Percentiles rank a stretch among this genome's conserved stretches.
Evolutionary conservation across 192 early-diverging fungal species (phyloP).

Genomic region (Lobosporangium transversale): DNA sequence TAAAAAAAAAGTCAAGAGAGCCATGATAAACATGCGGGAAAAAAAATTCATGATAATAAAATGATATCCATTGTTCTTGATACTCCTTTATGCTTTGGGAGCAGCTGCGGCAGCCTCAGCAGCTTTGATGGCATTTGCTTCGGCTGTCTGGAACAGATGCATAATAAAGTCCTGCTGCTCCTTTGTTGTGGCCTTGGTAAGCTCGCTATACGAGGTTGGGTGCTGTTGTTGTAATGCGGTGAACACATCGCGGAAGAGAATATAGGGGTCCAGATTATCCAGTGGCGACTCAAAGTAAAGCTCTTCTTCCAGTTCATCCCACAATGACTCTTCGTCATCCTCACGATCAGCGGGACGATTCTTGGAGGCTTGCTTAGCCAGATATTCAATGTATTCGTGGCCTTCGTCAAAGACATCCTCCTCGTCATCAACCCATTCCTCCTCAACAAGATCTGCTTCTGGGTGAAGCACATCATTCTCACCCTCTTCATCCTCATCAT

Average conservation of each 20-base stretch:
- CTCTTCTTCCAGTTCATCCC: constrained; percentile 80
- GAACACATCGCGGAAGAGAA: constrained; percentile 75
- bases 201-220: constrained; percentile 60
- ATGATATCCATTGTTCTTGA: no score
- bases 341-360: constrained; percentile 33
- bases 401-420: constrained; percentile 57
- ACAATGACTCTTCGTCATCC: constrained; percentile 74
- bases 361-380: constrained; percentile 56
- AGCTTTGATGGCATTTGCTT: constrained; percentile 42
- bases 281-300: constrained; percentile 81
- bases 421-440: constrained; percentile 56
- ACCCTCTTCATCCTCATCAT: constrained; percentile 69
- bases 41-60: no score
- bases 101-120: constrained; percentile 32
- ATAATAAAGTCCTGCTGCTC: constrained; percentile 65
- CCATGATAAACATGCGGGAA: no score
- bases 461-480: constrained; percentile 61
- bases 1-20: not conserved
- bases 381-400: constrained; percentile 54
- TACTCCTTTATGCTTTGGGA: no score
- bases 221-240: constrained; percentile 64
- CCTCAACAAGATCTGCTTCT: constrained; percentile 63
- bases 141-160: constrained; percentile 59
- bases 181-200: constrained; percentile 65
- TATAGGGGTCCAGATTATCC: constrained; percentile 78